Evolutionary conservation across 495 filamentous ascomycete species (phyloP).

Genomic region (Hypoxylon perforatum): DNA sequence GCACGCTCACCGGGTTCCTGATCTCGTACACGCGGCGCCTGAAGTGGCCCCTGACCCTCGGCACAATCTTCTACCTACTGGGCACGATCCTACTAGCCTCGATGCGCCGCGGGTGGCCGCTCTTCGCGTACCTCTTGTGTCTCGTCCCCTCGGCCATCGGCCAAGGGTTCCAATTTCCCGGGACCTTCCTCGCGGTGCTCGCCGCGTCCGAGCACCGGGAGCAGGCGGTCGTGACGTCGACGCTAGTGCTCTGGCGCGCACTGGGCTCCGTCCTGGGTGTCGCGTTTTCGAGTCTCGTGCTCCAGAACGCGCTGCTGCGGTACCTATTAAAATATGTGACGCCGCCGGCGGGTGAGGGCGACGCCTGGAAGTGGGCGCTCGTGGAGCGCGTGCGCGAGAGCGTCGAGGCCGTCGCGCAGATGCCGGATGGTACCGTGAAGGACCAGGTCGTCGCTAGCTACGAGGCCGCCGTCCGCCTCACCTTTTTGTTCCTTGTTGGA

Average conservation of each 20-base stretch:
- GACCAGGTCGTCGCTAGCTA: constrained; percentile 70
- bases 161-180: constrained; percentile 73
- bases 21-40: constrained; percentile 74
- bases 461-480: constrained; percentile 64
- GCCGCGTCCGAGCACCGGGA: constrained; percentile 74
- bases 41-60: constrained; percentile 70
- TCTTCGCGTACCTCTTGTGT: constrained; percentile 69
- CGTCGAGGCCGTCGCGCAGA: constrained; percentile 56
- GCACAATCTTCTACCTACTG: constrained; percentile 64
- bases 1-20: constrained; percentile 73
- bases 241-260: constrained; percentile 73
- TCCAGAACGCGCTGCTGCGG: constrained; percentile 75
- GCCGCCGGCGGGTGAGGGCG: constrained; percentile 57
- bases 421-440: constrained; percentile 40
- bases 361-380: constrained; percentile 46
- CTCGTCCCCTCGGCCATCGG: constrained; percentile 71
- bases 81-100: constrained; percentile 63
- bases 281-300: constrained; percentile 74
- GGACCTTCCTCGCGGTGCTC: constrained; percentile 73
- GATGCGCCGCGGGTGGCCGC: constrained; percentile 64
- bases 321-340: constrained; percentile 68
- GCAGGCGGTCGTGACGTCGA: constrained; percentile 79
- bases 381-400: constrained; percentile 52
- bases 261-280: constrained; percentile 79
- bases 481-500: constrained; percentile 63